Evolutionary conservation across 2,329 filamentous ascomycete genomes (phyloP), one percentile per base, ranked within the genome.

Genomic region (Venturia aucupariae): DNA sequence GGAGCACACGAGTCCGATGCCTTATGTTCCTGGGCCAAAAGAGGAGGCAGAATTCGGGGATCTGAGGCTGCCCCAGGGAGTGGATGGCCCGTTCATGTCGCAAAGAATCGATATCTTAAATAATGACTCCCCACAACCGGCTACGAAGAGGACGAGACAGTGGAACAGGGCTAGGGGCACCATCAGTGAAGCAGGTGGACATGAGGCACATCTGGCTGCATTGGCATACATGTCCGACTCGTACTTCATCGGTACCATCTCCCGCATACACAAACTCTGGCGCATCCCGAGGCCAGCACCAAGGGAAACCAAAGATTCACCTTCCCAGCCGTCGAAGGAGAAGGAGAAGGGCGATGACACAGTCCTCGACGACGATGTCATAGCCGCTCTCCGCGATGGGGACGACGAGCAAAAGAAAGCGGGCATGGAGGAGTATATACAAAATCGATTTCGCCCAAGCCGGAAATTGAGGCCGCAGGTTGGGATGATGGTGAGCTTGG

Each of bases 201-300:
- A 88, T 68, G 84, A 89, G 70, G 90, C 92, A 13, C 92, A 97
- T 73, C 80, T 97, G 42, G 88, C 85, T 44, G 94, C 94, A 10
- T 81, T 99, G 67, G 93, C 93, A 30, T 99, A 97, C 78, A 90
- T 97, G 79, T 90, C 87, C 32, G 93, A 97, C 77, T 89, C 84
- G 72, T 94, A 90, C 78, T 97, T 99, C 77, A 92, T 97, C 74
- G 92, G 90, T 46, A 97, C 92, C 1, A 85, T 97, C 8, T 81
- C 87, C 35, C 85, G 90, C 24, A 87, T 92, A 64, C 92, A 97
- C 75, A 83, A 85, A 65, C 81, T 97, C 42, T 92, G 89, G 83
- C 82, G 90, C 22, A 17, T 90, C 90, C 73, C 84, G 83, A 0
- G 82, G 78, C 15, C 80, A 66, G 27, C 22, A 8, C 63, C 57